These are phyloP conservation scores for Pythium rhizo-oryzae DNA, from an alignment of 352 stramenopile genomes.

Conservation along the genomic window DNA sequence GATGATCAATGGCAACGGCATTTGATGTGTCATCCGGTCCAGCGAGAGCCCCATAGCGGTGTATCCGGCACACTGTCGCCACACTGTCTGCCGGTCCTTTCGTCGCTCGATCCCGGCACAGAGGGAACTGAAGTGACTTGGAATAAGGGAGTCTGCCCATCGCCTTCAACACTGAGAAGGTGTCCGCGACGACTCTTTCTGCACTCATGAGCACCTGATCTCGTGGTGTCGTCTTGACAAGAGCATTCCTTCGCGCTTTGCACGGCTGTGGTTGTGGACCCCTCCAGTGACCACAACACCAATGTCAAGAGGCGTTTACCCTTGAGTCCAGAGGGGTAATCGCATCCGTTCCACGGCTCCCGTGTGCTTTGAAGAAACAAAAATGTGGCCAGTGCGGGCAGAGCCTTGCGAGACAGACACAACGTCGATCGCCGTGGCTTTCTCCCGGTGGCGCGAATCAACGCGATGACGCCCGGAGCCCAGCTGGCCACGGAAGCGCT, in stretches of 20 bases:
- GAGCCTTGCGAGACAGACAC: background rate
- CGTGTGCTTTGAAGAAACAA: no score
- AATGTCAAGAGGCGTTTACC: background rate
- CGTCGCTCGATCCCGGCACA: background rate
- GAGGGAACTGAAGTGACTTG: background rate
- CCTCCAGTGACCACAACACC: background rate
- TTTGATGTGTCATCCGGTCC: background rate
- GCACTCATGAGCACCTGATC: background rate
- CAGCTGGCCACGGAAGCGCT: background rate
- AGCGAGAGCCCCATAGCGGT: background rate
- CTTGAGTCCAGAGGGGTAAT: background rate
- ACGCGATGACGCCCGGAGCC: background rate
- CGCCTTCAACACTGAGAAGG: background rate
- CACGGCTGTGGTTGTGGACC: background rate
- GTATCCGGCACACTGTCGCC: background rate
- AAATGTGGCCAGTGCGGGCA: background rate
- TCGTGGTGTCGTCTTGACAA: background rate
- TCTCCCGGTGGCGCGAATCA: background rate
- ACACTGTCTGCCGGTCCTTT: background rate
- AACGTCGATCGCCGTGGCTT: background rate
- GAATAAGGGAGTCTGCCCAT: background rate
- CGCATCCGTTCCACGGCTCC: background rate
- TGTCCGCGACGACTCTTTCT: slow-evolving; percentile 6
- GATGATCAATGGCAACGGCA: background rate
- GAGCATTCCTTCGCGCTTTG: background rate